Evolutionary conservation across 495 filamentous ascomycete genomes (phyloP).

Genomic region (Trichoderma gamsii): DNA sequence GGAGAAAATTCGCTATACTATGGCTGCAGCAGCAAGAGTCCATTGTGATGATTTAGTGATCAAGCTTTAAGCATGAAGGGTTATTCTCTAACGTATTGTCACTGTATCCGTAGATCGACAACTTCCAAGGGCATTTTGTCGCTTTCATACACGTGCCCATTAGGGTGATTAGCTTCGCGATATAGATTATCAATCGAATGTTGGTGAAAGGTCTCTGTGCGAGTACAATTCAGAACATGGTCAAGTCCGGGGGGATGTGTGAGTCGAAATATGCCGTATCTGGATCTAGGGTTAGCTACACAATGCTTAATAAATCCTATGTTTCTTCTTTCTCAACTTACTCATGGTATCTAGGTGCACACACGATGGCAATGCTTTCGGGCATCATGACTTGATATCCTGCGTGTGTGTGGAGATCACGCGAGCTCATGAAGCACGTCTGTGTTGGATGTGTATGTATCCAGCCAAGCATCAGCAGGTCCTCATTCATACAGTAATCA

Average conservation of each 20-base stretch:
- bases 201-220: constrained; percentile 75
- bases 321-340: constrained; percentile 37
- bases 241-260: constrained; percentile 87
- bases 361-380: constrained; percentile 95
- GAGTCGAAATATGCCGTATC: constrained; percentile 87
- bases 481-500: constrained; percentile 78
- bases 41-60: background rate
- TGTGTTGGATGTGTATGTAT: constrained; percentile 97
- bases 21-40: background rate
- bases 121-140: constrained; percentile 68
- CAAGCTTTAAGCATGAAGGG: background rate
- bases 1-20: background rate
- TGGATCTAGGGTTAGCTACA: constrained; percentile 23
- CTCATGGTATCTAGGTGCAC: constrained; percentile 72
- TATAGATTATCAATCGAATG: constrained; percentile 61
- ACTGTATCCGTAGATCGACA: constrained; percentile 57
- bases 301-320: background rate
- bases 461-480: constrained; percentile 89
- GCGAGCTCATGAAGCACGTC: constrained; percentile 94
- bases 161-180: constrained; percentile 66
- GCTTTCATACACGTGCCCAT: constrained; percentile 82
- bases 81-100: background rate
- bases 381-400: constrained; percentile 92
- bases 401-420: constrained; percentile 86
- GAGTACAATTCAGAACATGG: constrained; percentile 67